Conservation (phyloP, 768 basidiomycete species). For the Xerocomus potaroensis region DNA sequence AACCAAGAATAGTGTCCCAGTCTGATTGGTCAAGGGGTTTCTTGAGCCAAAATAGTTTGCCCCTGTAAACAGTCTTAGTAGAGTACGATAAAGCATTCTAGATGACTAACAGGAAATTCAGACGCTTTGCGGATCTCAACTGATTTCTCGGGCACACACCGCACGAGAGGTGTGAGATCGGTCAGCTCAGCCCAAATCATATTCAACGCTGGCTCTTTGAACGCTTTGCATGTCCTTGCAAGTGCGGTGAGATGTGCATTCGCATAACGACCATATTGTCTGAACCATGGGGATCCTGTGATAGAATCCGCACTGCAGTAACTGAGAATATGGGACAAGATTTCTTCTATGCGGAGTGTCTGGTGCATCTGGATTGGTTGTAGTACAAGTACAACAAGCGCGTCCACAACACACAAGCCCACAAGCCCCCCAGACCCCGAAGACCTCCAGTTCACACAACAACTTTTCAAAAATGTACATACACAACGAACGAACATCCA, state of each 20-base stretch:
- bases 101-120: background rate
- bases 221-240: slow-evolving; percentile 11
- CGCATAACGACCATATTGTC: background rate
- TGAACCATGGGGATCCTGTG: background rate
- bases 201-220: slow-evolving; percentile 12
- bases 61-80: no score
- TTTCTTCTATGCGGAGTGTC: slow-evolving; percentile 7
- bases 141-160: slow-evolving; percentile 4
- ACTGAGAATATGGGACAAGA: slow-evolving; percentile 10
- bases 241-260: background rate
- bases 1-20: slow-evolving; percentile 9
- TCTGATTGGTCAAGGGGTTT: background rate
- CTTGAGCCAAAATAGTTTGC: background rate
- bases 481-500: no score
- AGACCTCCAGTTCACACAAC: no score
- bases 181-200: slow-evolving; percentile 11
- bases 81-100: no score
- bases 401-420: no score
- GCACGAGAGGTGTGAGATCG: slow-evolving; percentile 9
- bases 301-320: background rate
- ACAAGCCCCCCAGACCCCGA: no score
- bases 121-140: background rate
- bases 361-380: background rate
- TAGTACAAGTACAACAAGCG: no score
- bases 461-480: no score